phyloP scores from a whole-genome alignment of 805 yeast species.

The Candida patagonica region DNA sequence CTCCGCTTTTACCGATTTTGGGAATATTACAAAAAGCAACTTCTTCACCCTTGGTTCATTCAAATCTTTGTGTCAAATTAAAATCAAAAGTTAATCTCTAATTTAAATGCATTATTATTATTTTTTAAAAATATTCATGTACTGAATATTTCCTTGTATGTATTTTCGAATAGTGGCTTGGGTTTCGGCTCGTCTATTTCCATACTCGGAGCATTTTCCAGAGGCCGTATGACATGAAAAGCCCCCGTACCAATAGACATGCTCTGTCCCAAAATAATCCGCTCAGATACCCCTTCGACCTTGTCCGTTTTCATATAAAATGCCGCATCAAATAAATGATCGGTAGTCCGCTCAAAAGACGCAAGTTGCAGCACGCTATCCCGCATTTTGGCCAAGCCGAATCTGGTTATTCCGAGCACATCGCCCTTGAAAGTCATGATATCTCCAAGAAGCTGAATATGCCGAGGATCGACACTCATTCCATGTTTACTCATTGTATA shows the following conservation, averaged over 20 bases:
- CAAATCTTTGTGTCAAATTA: no score
- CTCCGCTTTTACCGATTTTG: no score
- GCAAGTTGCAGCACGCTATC: slow-evolving; percentile 96
- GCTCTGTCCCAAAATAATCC: slow-evolving; percentile 95
- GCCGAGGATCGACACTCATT: slow-evolving; percentile 99
- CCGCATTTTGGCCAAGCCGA: slow-evolving; percentile 97
- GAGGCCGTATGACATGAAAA: slow-evolving; percentile 52
- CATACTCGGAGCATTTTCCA: no score
- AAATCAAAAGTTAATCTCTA: no score
- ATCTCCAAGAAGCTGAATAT: slow-evolving; percentile 92
- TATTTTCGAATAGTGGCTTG: slow-evolving; percentile 35
- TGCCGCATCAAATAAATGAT: slow-evolving; percentile 95
- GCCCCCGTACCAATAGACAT: slow-evolving; percentile 98
- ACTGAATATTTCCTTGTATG: slow-evolving; percentile 18
- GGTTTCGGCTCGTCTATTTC: no score
- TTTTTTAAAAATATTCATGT: no score
- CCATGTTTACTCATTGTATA: slow-evolving; percentile 99
- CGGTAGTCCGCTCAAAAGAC: slow-evolving; percentile 96
- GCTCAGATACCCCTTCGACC: slow-evolving; percentile 96
- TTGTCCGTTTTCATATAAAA: slow-evolving; percentile 94
- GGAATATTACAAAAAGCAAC: no score
- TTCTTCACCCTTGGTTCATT: no score
- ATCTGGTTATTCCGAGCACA: slow-evolving; percentile 94
- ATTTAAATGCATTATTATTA: no score
- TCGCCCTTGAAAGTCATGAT: slow-evolving; percentile 99